phyloP scores from a whole-genome alignment of 257 asterid species.

The Capsicum rhomboideum region DNA sequence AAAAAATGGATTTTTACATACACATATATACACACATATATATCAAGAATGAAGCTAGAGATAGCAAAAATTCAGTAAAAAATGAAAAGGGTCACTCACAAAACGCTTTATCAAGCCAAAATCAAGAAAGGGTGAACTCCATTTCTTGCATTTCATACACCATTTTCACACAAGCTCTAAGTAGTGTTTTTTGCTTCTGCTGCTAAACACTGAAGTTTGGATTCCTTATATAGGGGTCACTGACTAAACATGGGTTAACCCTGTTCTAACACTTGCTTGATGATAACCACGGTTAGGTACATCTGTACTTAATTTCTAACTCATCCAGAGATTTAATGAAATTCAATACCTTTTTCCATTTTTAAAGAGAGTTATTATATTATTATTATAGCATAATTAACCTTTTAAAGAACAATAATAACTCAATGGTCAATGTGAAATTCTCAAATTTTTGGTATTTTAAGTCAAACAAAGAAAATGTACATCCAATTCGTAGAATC shows the following conservation, averaged over 20 bases:
- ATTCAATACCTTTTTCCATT: neutral
- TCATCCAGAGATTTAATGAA: neutral
- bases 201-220: neutral
- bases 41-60: neutral
- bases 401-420: neutral
- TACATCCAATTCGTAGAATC: neutral
- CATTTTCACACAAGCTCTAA: neutral
- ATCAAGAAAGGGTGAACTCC: neutral
- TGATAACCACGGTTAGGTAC: neutral
- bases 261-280: neutral
- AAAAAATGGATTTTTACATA: neutral
- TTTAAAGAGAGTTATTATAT: neutral
- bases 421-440: neutral
- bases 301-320: neutral
- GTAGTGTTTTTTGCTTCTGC: neutral
- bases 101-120: neutral
- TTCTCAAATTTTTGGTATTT: neutral
- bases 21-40: neutral
- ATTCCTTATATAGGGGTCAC: neutral
- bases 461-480: neutral
- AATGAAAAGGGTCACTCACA: neutral
- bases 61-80: neutral
- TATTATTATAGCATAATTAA: neutral
- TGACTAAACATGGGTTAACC: neutral
- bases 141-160: neutral